A percentile compares a stretch with the other conserved stretches of the same genome.
Evolutionary conservation across 306 rosid genomes (phyloP).

Genomic region (Ceratonia siliqua): DNA sequence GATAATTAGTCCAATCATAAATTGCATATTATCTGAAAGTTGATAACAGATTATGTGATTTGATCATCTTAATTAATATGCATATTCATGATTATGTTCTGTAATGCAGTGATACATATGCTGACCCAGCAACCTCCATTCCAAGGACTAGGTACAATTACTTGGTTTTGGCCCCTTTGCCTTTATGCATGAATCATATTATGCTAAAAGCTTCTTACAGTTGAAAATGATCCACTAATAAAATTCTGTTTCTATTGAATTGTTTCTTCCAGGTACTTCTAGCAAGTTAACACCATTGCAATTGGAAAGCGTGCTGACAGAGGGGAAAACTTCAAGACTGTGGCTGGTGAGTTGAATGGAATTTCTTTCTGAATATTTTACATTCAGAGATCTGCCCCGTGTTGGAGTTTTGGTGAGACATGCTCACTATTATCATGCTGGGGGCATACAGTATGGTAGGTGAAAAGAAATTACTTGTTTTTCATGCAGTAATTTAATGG

Average conservation of each 20-base stretch:
- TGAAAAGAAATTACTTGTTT: conserved; percentile 10
- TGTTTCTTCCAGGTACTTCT: conserved; percentile 52
- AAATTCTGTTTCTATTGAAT: conserved; percentile 23
- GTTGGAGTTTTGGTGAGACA: conserved; percentile 21
- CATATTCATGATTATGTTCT: conserved; percentile 26
- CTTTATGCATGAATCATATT: conserved; percentile 17
- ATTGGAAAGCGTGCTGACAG: conserved; percentile 83
- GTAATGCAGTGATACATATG: conserved; percentile 65
- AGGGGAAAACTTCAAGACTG: conserved; percentile 72
- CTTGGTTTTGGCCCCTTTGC: conserved; percentile 25
- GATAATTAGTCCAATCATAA: background rate
- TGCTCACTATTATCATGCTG: background rate
- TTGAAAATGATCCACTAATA: conserved; percentile 24
- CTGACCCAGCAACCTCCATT: conserved; percentile 79
- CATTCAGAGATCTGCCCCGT: conserved; percentile 1
- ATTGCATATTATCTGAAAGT: conserved; percentile 24
- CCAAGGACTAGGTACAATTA: conserved; percentile 66
- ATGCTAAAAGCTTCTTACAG: background rate
- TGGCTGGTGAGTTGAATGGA: conserved; percentile 73
- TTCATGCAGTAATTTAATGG: background rate
- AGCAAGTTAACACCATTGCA: conserved; percentile 85
- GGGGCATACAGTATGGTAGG: background rate
- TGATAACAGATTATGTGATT: conserved; percentile 11
- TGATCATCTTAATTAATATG: conserved; percentile 9
- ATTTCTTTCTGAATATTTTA: conserved; percentile 30